Base-by-base conservation (phyloP, 2,329 filamentous ascomycete species). In the Aspergillus sp. region DNA sequence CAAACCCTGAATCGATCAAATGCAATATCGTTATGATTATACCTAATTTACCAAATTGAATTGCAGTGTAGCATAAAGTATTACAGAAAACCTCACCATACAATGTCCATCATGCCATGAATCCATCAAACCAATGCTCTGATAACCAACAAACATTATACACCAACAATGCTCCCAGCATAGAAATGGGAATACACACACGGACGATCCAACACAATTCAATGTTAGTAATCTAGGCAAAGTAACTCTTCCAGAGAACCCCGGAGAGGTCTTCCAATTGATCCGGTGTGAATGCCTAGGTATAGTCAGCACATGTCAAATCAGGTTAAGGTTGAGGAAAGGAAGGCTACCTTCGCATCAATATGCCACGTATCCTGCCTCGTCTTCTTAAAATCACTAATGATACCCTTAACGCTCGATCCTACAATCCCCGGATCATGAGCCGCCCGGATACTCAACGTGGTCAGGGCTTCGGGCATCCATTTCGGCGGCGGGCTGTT, bases 241-340 rank as follows among this genome's bases (percentile, higher is more conserved):
- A 98, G 67, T 98, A 98, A 69, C 91, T 97, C 84, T 98, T 98
- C 93, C 93, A 98, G 45, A 98, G 75, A 43, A 98, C 94, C 45
- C 93, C 93, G 61, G 96, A 90, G 50, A 98, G 70, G 64, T 97
- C 91, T 68, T 97, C 93, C 9, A 98, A 75, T 63, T 98, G 91
- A 59, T 97, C 93, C 25, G 85, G 74, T 22, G 90, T 90, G 65
- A 98, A 98, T 51, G 80, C 82, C 82, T 89, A 46, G 41, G 53
- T 43, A 50, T 44, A 30, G 43, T 54, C 44, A 51, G 47, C 20
- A 46, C 44, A 23, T 35, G 7, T 41, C 30, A n/a, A 48, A 13
- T 22, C 2, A 25, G 32, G 6, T 20, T 43, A 33, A 7, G 17
- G 12, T 13, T 1, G 25, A 27, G 15, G 7, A 22, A 1, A 5